Base-by-base conservation (phyloP, 305 asterid genomes). In the Fraxinus sp. region DNA sequence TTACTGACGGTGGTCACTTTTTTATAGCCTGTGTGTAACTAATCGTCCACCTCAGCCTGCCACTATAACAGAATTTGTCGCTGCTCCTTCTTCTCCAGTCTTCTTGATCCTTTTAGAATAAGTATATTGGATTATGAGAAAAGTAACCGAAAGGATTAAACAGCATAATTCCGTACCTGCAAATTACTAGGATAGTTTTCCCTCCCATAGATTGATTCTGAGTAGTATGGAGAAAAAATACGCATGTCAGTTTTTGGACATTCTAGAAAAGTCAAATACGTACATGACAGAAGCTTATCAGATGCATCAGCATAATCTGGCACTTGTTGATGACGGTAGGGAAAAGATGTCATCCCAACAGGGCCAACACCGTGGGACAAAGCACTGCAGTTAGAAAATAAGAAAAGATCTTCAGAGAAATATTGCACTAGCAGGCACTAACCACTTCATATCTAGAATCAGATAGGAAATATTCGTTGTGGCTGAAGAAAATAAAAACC, bases 401-500 rank as follows among this genome's bases (percentile, higher is more conserved):
- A 41, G 7, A 49, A 57, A 80, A 73, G 49, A 79, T 39, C 74
- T 18, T 79, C 37, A 80, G 39, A 70, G 74, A 78, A 46, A 14
- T 18, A 66, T 41, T 70, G 79, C 59, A 84, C 71, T 72, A 39
- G n/a, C 57, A 74, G 44, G 74, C 59, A 13, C 49, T 83, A 73
- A 37, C 52, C 44, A 77, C 20, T 81, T 81, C 66, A 78, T 66
- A 39, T 49, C 35, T 18, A 16, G 86, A 78, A 84, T 81, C 49
- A 76, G 78, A 76, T 62, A 49, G 81, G 16, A 24, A 76, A 36
- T 35, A 41, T 52, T 24, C 49, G 59, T 79, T 32, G 41, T 59
- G 18, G 84, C 71, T 75, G 44, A 74, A 55, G 79, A 52, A 33
- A 87, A 32, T 46, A 20, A 22, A 68, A 74, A 91, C 95, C 95